These are phyloP conservation scores for Eutypella sp. DNA, from an alignment of 2,329 filamentous ascomycete species.

Conservation along the genomic window DNA sequence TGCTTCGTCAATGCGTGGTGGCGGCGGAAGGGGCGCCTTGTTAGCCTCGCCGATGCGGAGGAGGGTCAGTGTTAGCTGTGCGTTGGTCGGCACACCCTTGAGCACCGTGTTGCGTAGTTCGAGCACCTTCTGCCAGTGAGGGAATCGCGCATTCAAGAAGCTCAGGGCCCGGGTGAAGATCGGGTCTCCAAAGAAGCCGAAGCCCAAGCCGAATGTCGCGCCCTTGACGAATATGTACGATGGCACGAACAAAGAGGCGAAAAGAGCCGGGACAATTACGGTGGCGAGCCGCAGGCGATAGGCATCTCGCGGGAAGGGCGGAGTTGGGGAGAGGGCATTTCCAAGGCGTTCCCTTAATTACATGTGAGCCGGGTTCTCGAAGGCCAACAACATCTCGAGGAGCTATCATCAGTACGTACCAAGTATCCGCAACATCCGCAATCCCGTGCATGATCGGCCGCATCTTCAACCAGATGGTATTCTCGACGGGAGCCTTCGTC, in stretches of 20 bases:
- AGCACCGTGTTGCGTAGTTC: constrained; percentile 72
- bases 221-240: constrained; percentile 61
- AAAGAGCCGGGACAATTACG: constrained; percentile 46
- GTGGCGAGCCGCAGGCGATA: constrained; percentile 51
- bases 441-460: constrained; percentile 62
- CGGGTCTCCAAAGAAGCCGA: constrained; percentile 77
- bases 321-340: constrained; percentile 57
- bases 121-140: constrained; percentile 70
- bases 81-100: constrained; percentile 80
- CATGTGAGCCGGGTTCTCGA: too few species aligned
- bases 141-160: constrained; percentile 56
- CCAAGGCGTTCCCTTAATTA: constrained; percentile 13
- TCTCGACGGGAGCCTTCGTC: constrained; percentile 72
- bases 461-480: constrained; percentile 72
- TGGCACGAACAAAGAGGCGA: constrained; percentile 48
- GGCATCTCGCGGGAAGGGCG: constrained; percentile 52
- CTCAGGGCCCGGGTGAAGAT: constrained; percentile 56
- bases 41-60: constrained; percentile 78
- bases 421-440: constrained; percentile 44
- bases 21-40: constrained; percentile 68
- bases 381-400: too few species aligned
- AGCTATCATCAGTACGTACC: constrained; percentile 28
- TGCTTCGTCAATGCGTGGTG: constrained; percentile 31
- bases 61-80: constrained; percentile 75
- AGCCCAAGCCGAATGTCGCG: constrained; percentile 61